A percentile compares a stretch with the other conserved stretches of the same genome.
These are phyloP conservation scores for Clarireedia sp. DNA, from an alignment of 2,329 filamentous ascomycete species.

Conservation along the genomic window DNA sequence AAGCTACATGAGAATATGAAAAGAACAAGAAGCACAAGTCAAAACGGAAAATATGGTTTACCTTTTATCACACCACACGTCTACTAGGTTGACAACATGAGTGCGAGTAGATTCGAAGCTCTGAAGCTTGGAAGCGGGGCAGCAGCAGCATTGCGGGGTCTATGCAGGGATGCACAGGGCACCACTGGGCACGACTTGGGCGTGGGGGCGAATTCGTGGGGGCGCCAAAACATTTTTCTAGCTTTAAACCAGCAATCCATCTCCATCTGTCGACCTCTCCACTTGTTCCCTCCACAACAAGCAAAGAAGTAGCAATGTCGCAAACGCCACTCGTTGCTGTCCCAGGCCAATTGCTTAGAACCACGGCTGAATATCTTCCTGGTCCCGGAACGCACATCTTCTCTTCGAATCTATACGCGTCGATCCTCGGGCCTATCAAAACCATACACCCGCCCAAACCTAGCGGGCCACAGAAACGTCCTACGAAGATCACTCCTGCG, in stretches of 20 bases:
- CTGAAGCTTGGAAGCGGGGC: background rate
- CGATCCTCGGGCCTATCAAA: constrained; percentile 66
- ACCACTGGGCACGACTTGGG: background rate
- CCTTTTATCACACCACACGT: background rate
- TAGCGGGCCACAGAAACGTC: constrained; percentile 46
- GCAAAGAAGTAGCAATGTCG: constrained; percentile 15
- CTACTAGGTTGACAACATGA: background rate
- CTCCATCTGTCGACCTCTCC: background rate
- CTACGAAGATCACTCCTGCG: constrained; percentile 47
- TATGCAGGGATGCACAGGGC: background rate
- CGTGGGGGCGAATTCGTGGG: background rate
- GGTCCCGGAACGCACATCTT: constrained; percentile 82
- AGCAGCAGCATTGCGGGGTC: background rate
- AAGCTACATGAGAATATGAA: background rate
- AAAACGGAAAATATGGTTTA: background rate
- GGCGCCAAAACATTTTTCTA: background rate
- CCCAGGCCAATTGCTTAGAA: constrained; percentile 74
- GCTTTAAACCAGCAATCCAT: background rate
- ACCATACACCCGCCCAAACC: constrained; percentile 37
- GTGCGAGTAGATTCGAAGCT: background rate
- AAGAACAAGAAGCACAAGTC: background rate
- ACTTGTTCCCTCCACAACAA: background rate
- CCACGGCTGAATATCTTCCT: constrained; percentile 56
- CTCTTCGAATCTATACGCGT: constrained; percentile 67
- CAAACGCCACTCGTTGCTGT: constrained; percentile 46